A percentile compares a stretch with the other conserved stretches of the same genome.
These are phyloP conservation scores for Santalum album DNA, from an alignment of 164 flowering plant species.

Conservation along the genomic window DNA sequence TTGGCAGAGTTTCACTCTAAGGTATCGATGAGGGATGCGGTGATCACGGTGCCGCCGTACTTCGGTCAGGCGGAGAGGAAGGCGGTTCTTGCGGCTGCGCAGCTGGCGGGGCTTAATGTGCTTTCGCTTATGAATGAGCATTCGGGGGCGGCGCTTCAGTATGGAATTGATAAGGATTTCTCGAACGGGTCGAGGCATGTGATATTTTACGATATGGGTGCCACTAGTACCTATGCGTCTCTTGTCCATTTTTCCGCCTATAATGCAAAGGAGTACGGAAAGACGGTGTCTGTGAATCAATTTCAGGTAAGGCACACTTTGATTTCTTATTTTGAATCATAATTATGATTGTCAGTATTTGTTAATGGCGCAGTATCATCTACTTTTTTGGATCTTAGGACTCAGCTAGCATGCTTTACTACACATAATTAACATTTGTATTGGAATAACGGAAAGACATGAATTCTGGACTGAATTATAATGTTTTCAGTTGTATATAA, in stretches of 20 bases:
- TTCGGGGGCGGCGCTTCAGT: slow-evolving; percentile 92
- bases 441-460: no score
- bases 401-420: neutral
- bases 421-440: no score
- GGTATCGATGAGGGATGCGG: slow-evolving; percentile 55
- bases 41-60: slow-evolving; percentile 77
- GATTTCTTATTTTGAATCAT: neutral
- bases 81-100: slow-evolving; percentile 70
- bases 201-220: slow-evolving; percentile 83
- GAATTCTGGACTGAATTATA: no score
- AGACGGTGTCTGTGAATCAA: slow-evolving; percentile 76
- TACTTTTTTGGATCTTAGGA: neutral
- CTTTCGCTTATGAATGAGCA: slow-evolving; percentile 81
- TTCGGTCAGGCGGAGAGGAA: slow-evolving; percentile 89
- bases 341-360: no score
- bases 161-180: slow-evolving; percentile 97
- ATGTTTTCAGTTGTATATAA: no score
- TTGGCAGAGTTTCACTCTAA: slow-evolving; percentile 78
- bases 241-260: slow-evolving; percentile 87
- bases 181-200: slow-evolving; percentile 83
- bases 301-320: slow-evolving; percentile 56
- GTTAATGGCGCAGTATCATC: neutral
- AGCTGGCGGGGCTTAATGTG: slow-evolving; percentile 81
- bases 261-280: slow-evolving; percentile 68
- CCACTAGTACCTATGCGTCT: slow-evolving; percentile 88